phyloP scores from a whole-genome alignment of 1,139 yeast genomes.

The Zygoascus meyerae region DNA sequence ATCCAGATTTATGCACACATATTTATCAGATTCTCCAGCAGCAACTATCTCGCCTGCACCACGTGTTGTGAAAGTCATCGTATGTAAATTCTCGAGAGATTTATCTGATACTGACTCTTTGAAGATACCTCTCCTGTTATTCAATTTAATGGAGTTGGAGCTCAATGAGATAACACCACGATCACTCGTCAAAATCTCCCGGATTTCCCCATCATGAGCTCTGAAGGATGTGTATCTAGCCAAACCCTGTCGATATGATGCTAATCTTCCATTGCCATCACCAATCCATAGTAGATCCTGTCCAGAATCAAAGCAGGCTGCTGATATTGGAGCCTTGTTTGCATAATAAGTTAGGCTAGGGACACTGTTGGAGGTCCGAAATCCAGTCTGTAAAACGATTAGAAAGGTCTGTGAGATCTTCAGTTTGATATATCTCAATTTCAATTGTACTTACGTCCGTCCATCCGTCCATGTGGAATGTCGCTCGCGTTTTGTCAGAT shows the following conservation, averaged over 20 bases:
- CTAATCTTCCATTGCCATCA: slow-evolving; percentile 49
- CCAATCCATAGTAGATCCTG: slow-evolving; percentile 84
- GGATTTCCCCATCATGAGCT: slow-evolving; percentile 29
- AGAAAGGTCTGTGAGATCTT: not conserved
- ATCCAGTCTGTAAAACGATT: slow-evolving; percentile 6
- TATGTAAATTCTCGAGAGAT: slow-evolving; percentile 25
- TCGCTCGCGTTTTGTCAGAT: too few species aligned
- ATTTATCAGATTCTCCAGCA: slow-evolving; percentile 43
- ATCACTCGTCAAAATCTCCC: slow-evolving; percentile 32
- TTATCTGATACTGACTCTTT: slow-evolving; percentile 24
- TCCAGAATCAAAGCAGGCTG: slow-evolving; percentile 60
- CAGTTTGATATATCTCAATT: not conserved
- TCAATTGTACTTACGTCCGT: slow-evolving; percentile 35
- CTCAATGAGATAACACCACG: slow-evolving; percentile 33
- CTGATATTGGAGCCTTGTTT: slow-evolving; percentile 28
- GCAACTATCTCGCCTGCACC: slow-evolving; percentile 39
- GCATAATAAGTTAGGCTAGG: slow-evolving; percentile 25
- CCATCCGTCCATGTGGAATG: slow-evolving; percentile 42
- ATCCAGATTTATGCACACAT: slow-evolving; percentile 56
- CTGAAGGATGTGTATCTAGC: slow-evolving; percentile 40
- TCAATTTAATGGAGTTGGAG: slow-evolving; percentile 29
- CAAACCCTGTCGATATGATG: slow-evolving; percentile 41
- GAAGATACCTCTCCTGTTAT: slow-evolving; percentile 34
- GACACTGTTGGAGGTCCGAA: slow-evolving; percentile 19
- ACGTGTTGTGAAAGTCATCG: slow-evolving; percentile 31